These are phyloP conservation scores for Ceratobasidium sp. DNA, from an alignment of 1,284 basidiomycete genomes.

Conservation along the genomic window DNA sequence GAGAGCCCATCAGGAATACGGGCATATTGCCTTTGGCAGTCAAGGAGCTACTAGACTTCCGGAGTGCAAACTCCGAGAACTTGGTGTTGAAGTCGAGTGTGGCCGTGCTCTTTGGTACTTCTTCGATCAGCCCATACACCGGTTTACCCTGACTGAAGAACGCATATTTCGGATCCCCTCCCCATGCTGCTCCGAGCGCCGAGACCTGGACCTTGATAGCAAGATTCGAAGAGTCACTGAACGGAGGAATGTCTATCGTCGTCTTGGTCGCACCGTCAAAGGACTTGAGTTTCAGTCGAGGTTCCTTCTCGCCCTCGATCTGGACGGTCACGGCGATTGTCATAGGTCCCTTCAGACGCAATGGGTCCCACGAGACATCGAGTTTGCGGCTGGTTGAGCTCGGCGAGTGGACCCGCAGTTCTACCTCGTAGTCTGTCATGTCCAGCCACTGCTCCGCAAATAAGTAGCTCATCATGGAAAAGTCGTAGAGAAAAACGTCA, in stretches of 20 bases:
- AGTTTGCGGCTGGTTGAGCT: background rate
- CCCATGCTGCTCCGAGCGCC: background rate
- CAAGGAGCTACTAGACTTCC: background rate
- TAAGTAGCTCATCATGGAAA: background rate
- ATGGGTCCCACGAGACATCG: too few species aligned
- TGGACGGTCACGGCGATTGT: too few species aligned
- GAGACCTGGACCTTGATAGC: background rate
- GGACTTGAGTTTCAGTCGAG: too few species aligned
- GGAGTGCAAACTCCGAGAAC: background rate
- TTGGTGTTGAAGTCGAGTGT: background rate
- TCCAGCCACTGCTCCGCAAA: slow-evolving; percentile 17
- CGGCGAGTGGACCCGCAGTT: background rate
- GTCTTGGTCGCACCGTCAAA: too few species aligned
- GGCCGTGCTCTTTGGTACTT: too few species aligned
- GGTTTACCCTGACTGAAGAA: background rate
- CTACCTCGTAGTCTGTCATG: slow-evolving; percentile 10
- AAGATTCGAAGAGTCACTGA: background rate
- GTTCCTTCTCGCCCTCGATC: too few species aligned
- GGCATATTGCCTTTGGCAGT: background rate
- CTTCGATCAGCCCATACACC: too few species aligned
- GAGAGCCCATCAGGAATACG: background rate
- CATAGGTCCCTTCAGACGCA: too few species aligned
- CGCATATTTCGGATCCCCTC: background rate
- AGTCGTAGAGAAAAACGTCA: background rate
- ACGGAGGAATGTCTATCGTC: background rate